Conservation (phyloP, 2,329 filamentous ascomycete genomes). For the Fusarium algeriense region DNA sequence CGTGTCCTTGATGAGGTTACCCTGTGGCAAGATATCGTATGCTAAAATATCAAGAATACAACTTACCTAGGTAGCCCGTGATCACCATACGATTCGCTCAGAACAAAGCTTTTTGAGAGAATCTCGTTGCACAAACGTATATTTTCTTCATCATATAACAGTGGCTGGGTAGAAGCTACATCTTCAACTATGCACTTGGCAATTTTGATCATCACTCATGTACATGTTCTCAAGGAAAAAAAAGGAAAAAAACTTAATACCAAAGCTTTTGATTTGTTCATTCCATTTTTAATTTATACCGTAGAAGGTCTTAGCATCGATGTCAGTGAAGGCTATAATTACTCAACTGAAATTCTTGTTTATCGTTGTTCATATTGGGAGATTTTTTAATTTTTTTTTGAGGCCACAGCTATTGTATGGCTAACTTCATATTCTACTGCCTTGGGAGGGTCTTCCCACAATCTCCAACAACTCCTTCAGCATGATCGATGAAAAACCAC, state of each 20-base stretch:
- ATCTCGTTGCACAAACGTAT: neutral
- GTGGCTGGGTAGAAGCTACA: neutral
- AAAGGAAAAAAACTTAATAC: too few species aligned
- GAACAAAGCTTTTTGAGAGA: neutral
- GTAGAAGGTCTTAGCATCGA: neutral
- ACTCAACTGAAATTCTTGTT: too few species aligned
- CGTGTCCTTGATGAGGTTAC: slow-evolving; percentile 9
- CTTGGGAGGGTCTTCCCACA: slow-evolving; percentile 2
- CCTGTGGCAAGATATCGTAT: slow-evolving; percentile 14
- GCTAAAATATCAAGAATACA: slow-evolving; percentile 51
- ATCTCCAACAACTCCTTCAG: neutral
- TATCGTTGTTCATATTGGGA: neutral
- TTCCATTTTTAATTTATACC: neutral
- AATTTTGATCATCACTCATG: neutral
- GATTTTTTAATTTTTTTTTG: too few species aligned
- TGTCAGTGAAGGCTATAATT: neutral
- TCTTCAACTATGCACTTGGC: too few species aligned
- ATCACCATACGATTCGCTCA: neutral
- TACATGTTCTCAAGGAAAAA: accelerated
- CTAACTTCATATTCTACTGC: slow-evolving; percentile 35
- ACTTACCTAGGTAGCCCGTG: slow-evolving; percentile 6
- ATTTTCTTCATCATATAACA: neutral
- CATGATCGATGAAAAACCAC: neutral
- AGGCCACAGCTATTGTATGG: neutral
- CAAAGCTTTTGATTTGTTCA: too few species aligned